Evolutionary conservation across 2,329 filamentous ascomycete genomes (phyloP).

Genomic region (Daldinia sp.): DNA sequence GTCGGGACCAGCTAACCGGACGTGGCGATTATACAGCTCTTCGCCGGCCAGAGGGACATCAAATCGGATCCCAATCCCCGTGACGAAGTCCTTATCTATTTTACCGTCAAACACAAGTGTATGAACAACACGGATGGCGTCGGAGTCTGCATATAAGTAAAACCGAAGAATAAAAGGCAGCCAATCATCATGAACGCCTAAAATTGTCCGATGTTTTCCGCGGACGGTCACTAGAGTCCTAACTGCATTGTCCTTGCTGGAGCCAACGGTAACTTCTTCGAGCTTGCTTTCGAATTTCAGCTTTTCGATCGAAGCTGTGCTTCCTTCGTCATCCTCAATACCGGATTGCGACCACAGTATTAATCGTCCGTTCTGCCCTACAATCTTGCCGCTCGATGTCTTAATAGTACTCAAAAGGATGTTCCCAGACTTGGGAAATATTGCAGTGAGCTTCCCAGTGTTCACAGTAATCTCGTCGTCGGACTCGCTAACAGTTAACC

Average conservation of each 20-base stretch:
- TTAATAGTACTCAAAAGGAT: constrained; percentile 52
- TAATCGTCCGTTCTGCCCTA: constrained; percentile 58
- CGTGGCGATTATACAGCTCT: constrained; percentile 65
- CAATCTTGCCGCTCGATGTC: constrained; percentile 51
- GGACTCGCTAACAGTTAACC: constrained; percentile 33
- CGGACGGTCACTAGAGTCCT: constrained; percentile 58
- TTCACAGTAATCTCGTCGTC: constrained; percentile 50
- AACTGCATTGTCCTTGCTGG: constrained; percentile 49
- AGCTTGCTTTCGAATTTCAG: constrained; percentile 60
- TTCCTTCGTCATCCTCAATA: constrained; percentile 51
- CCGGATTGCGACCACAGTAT: constrained; percentile 62
- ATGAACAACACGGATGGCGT: constrained; percentile 63
- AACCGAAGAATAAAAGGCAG: constrained; percentile 64
- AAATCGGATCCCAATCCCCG: constrained; percentile 63
- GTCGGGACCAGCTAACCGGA: constrained; percentile 63
- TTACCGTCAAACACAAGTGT: constrained; percentile 64
- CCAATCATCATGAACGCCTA: constrained; percentile 54
- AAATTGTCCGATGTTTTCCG: constrained; percentile 49
- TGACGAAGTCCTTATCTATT: constrained; percentile 59
- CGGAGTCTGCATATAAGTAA: constrained; percentile 66
- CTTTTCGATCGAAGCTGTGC: constrained; percentile 49
- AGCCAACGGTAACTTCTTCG: constrained; percentile 57
- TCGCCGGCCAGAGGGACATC: constrained; percentile 61
- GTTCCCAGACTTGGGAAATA: constrained; percentile 55
- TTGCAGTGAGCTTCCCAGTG: constrained; percentile 54